phyloP scores from a whole-genome alignment of 768 basidiomycete species.

The Suillus variegatus region DNA sequence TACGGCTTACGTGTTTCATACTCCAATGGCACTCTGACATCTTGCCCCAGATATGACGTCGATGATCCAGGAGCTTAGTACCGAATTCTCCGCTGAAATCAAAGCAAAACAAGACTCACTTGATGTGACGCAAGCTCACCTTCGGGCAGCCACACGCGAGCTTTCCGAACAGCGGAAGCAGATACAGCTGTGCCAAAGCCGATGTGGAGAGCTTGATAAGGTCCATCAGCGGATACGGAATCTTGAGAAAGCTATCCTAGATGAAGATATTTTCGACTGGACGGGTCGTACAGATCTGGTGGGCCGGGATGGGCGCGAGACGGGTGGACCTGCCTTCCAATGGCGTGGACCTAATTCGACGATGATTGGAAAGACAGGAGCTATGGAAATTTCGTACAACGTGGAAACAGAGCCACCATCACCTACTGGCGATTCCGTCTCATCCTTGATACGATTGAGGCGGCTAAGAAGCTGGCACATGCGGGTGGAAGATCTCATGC shows the following conservation, averaged over 20 bases:
- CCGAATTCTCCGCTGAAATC: slow-evolving; percentile 83
- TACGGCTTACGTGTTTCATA: slow-evolving; percentile 26
- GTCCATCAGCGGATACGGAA: slow-evolving; percentile 80
- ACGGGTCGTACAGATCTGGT: slow-evolving; percentile 67
- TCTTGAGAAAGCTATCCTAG: slow-evolving; percentile 73
- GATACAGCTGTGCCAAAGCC: slow-evolving; percentile 72
- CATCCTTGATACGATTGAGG: slow-evolving; percentile 68
- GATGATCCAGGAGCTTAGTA: slow-evolving; percentile 78
- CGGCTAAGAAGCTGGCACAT: slow-evolving; percentile 84
- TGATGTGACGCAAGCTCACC: slow-evolving; percentile 84
- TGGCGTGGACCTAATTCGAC: slow-evolving; percentile 69
- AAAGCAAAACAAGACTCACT: slow-evolving; percentile 84
- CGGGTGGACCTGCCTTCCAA: slow-evolving; percentile 59
- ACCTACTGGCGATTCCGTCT: slow-evolving; percentile 57
- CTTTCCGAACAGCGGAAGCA: slow-evolving; percentile 89
- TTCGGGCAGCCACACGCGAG: slow-evolving; percentile 87
- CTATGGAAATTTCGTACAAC: slow-evolving; percentile 61
- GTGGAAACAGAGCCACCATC: slow-evolving; percentile 75
- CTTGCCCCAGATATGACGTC: slow-evolving; percentile 68
- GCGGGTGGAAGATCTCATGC: slow-evolving; percentile 74
- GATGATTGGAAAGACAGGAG: slow-evolving; percentile 62
- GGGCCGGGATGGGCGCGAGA: slow-evolving; percentile 38
- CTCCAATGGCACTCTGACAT: slow-evolving; percentile 12
- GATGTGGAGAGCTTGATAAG: slow-evolving; percentile 79
- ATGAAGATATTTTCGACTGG: slow-evolving; percentile 88